Evolutionary conservation across 129 eudicot genomes (phyloP), one percentile per base, ranked within the genome.

Genomic region (Centrapalus pauciflorus): DNA sequence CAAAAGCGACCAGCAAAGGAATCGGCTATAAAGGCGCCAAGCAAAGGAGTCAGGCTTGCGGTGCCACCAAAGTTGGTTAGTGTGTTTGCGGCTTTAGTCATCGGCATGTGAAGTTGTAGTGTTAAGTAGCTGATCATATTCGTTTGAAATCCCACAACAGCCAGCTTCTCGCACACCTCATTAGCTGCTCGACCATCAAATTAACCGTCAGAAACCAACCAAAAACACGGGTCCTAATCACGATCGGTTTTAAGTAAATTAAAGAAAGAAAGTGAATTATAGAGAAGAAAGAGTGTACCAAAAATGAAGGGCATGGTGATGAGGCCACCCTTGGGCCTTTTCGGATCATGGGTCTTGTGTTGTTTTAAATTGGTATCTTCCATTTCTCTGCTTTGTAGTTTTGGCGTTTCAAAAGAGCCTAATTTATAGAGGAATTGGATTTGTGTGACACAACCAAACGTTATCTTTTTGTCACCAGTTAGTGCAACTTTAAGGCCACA

Each of bases 101-200:
- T 58, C 1, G 97, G 97, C 90, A 89, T 56, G 75, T 86, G 88
- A 19, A 89, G 76, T 51, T 83, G 79, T 56, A 67, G 80, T 0
- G 97, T 89, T 20, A 89, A 83, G 73, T 89, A 89, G 24, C 90
- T 86, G 50, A 89, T 86, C 90, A 89, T 81, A 74, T 89, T 89
- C 20, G 88, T 84, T 23, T 86, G 88, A 76, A 83, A 89, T 24
- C 97, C 97, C n/a, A 78, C 77, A 3, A 61, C 79, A 2, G 95
- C 97, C 46, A 89, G 69, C 74, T 79, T 83, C 35, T 89, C 97
- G 19, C 88, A 81, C 59, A 81, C 71, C 71, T 89, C 97, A 48
- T 81, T 89, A 5, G 90, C 97, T 89, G 77, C 55, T 46, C n/a
- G 12, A 51, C 16, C 21, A 67, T 16, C 50, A 32, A 11, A 24